A percentile compares a stretch with the other conserved stretches of the same genome.
Conservation (phyloP, 75 land plant species). For the Sequoiadendron giganteum region DNA sequence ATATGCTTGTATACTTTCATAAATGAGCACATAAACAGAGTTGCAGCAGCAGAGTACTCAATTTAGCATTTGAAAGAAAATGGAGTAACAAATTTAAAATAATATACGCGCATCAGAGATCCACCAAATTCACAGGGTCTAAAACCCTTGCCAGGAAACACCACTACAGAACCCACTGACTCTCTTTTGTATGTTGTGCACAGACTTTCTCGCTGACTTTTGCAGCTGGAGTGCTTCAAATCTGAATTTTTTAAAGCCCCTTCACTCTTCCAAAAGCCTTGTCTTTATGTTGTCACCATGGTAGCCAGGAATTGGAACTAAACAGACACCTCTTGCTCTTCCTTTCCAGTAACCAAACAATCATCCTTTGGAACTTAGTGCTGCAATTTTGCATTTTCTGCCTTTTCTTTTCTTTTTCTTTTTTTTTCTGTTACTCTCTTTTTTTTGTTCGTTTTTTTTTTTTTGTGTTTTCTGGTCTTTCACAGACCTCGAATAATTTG, state of each 20-base stretch:
- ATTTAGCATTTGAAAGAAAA: neutral
- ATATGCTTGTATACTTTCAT: neutral
- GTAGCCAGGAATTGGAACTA: too few relatives aligned
- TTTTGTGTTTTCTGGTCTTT: too few relatives aligned
- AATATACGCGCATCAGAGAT: neutral
- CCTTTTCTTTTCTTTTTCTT: too few relatives aligned
- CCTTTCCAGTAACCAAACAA: too few relatives aligned
- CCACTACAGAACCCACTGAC: neutral
- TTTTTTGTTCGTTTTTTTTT: too few relatives aligned
- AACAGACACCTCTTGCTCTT: too few relatives aligned
- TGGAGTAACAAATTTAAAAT: too few relatives aligned
- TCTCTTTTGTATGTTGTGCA: neutral
- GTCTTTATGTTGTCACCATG: too few relatives aligned
- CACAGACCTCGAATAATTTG: neutral
- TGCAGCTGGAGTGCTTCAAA: neutral
- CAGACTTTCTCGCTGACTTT: neutral
- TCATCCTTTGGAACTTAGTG: too few relatives aligned
- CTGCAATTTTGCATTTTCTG: too few relatives aligned
- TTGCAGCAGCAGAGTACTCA: neutral
- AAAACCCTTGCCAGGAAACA: too few relatives aligned
- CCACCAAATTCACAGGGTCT: neutral
- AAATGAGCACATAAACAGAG: neutral
- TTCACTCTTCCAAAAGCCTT: neutral
- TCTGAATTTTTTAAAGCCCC: neutral
- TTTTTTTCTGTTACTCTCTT: too few relatives aligned